Conservation (phyloP, 345 rosid species). For the Moricandia arvensis region DNA sequence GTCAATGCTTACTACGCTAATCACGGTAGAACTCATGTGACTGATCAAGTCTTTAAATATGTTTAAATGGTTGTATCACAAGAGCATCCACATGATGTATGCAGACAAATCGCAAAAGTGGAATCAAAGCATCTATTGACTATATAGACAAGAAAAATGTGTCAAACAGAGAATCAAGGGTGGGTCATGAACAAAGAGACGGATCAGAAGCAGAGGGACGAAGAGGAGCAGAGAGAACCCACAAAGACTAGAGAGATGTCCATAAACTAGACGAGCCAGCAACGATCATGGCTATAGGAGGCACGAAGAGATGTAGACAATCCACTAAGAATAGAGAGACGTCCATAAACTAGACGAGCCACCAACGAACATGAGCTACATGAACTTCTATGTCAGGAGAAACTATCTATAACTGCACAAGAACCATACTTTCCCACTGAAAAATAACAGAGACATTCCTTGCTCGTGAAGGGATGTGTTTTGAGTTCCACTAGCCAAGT, state of each 20-base stretch:
- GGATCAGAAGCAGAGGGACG: background rate
- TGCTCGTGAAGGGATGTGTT: background rate
- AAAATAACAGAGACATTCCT: background rate
- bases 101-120: background rate
- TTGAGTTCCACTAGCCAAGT: slow-evolving; percentile 29
- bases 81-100: background rate
- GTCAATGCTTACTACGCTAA: slow-evolving; percentile 3
- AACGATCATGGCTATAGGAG: background rate
- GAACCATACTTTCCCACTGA: background rate
- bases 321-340: background rate
- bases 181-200: slow-evolving; percentile 1
- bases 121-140: background rate
- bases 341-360: background rate
- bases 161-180: background rate
- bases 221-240: slow-evolving; percentile 3
- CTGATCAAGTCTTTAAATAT: background rate
- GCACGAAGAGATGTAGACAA: background rate
- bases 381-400: background rate
- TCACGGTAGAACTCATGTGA: background rate
- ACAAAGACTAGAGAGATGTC: background rate
- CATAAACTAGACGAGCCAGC: slow-evolving; percentile 18
- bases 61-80: background rate
- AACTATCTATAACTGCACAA: slow-evolving; percentile 1
- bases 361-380: background rate
- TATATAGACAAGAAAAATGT: background rate